Conservation (phyloP, 768 basidiomycete genomes). For the Suillus cothurnatus region DNA sequence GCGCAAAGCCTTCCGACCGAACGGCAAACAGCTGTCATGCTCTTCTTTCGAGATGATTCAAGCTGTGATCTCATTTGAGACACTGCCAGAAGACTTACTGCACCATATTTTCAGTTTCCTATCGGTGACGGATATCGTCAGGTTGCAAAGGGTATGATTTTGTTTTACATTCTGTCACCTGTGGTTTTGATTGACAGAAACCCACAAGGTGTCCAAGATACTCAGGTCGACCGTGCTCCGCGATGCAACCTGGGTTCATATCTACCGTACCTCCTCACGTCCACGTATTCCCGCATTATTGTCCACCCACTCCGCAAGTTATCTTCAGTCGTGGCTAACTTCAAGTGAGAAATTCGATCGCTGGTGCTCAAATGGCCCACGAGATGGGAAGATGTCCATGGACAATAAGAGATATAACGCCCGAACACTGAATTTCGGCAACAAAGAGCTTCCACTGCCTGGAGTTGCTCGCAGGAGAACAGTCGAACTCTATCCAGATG, state of each 20-base stretch:
- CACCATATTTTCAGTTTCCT: conserved; percentile 1
- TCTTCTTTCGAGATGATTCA: conserved; percentile 9
- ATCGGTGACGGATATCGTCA: conserved; percentile 1
- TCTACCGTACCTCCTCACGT: not conserved
- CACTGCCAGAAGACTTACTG: not conserved
- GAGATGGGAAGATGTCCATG: not conserved
- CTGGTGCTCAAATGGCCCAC: conserved; percentile 7
- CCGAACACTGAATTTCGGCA: conserved; percentile 1
- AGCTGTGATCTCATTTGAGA: conserved; percentile 6
- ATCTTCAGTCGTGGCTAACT: conserved; percentile 4
- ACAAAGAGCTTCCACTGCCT: conserved; percentile 2
- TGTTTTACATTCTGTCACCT: not conserved
- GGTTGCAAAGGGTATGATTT: conserved; percentile 1
- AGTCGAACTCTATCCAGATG: conserved; percentile 6
- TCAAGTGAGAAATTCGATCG: conserved; percentile 8
- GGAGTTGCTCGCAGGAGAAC: conserved; percentile 9
- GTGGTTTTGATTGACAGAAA: not conserved
- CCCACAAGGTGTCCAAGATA: conserved; percentile 2
- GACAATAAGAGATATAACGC: conserved; percentile 1
- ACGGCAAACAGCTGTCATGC: not conserved
- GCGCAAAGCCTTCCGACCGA: conserved; percentile 7
- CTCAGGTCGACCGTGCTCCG: conserved; percentile 1
- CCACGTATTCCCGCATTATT: conserved; percentile 2
- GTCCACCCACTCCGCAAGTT: conserved; percentile 2
- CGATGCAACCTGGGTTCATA: not conserved